Base-by-base conservation (phyloP, 1,139 yeast species). In the Candida sojae region DNA sequence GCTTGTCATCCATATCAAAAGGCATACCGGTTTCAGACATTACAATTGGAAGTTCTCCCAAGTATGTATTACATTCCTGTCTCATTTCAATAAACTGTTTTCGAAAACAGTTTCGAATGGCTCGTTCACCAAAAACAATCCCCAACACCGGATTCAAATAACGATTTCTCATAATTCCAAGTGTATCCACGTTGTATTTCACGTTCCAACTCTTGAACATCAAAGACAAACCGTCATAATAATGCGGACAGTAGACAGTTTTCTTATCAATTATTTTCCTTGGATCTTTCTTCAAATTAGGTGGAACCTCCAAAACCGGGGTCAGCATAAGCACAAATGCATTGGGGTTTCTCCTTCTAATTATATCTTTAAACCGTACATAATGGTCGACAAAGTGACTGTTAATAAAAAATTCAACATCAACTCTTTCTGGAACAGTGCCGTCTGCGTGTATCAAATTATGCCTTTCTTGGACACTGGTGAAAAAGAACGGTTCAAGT, bases 11-110 rank as follows among this genome's bases (percentile, higher is more conserved):
- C 96, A 92, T 88, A 64, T 93, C 97, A 64, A 85, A 90, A 2
- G 99, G 98, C 85, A 92, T 88, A 2, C 99, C 99, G n/a, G 93
- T 91, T 66, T 92, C 99, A 0, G 96, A 84, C 75, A 93, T 83
- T 38, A 92, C 69, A 6, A 87, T 79, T 0, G 96, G 96, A 9
- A 88, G 70, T 1, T 59, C 45, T 0, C 96, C 96, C 50, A 89
- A 65, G 41, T 75, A 63, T 2, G 73, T 74, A 17, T 68, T 64
- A 11, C 90, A 83, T 61, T 92, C 97, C 28, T 65, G 62, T 51
- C 77, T 79, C 69, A 92, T 78, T 51, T 80, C 86, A 21, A 63
- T 57, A 49, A 92, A 75, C 64, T 92, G 98, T 39, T 72, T 79
- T 45, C 77, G 75, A 44, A 92, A 68, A 51, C 90, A 86, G 51